Base-by-base conservation (phyloP, 2,329 filamentous ascomycete species). In the Penicillium sp. region DNA sequence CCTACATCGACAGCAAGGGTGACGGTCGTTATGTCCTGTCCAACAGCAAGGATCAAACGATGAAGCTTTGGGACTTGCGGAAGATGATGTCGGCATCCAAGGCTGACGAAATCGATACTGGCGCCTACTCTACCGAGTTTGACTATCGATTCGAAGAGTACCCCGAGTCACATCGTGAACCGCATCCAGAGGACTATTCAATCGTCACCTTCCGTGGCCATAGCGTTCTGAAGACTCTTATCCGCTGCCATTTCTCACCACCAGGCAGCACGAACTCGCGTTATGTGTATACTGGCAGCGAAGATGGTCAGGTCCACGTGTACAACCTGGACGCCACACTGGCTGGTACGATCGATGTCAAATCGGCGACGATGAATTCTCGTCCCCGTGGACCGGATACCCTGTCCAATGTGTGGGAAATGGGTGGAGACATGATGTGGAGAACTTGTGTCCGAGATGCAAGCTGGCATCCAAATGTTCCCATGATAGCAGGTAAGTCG, bases 41-140 rank as follows among this genome's bases (percentile, higher is more conserved):
- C 66, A 99, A 99, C 69, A 91, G 88, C 62, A 99, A 98, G 73
- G 95, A 99, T 72, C 95, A 98, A 75, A 94, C 89, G 43, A 96
- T 96, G 86, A 98, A 98, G 77, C 83, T 99, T 0, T 99, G 95
- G 95, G 95, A 99, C 74, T 75, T 97, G 57, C 84, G 94, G 54
- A 96, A 91, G 83, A 94, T 92, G 83, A 90, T 95, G 82, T 87
- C 87, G 5, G 89, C 89, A 0, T 83, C 88, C 37, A 74, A 78
- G 74, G 76, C 80, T 70, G 83, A 86, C 60, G 75, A 73, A 4
- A 80, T 88, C 58, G 79, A 87, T 52, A 76, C 79, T 4, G 73
- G 76, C 54, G 71, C 73, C 31, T 86, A 83, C 71, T 84, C 83
- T 0, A 86, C 83, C 1, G 82, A 82, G 35, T 88, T 88, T 68